These are phyloP conservation scores for Pythium scleroteichum DNA, from an alignment of 352 stramenopile genomes.

Conservation along the genomic window DNA sequence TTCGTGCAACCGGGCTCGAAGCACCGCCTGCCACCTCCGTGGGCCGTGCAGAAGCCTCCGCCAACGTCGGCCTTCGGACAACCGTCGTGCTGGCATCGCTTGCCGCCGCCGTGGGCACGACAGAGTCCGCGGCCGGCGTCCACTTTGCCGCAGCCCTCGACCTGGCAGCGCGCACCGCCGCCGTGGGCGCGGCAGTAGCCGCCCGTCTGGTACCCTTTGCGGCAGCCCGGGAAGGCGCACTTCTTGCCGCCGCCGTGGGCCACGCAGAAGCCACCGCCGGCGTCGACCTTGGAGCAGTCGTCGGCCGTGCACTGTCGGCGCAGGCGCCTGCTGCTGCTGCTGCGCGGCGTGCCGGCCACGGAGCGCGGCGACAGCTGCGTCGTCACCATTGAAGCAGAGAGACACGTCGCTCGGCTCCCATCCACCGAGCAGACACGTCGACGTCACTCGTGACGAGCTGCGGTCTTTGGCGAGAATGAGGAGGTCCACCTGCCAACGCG, in stretches of 20 bases:
- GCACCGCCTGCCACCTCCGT: conserved; percentile 78
- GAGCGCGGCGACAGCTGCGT: conserved; percentile 20
- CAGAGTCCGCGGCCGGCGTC: conserved; percentile 76
- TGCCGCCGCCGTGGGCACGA: conserved; percentile 71
- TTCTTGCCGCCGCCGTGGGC: conserved; percentile 82
- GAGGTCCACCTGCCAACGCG: background rate
- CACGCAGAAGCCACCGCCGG: conserved; percentile 82
- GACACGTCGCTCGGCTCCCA: background rate
- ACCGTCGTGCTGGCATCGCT: conserved; percentile 51
- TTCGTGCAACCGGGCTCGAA: conserved; percentile 69
- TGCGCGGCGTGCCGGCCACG: conserved; percentile 12
- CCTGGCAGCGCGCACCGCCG: conserved; percentile 74
- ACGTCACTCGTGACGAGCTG: background rate
- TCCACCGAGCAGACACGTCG: background rate
- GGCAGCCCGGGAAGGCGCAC: conserved; percentile 66
- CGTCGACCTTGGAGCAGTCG: conserved; percentile 73
- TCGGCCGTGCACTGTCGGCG: conserved; percentile 53
- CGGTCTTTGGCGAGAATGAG: background rate
- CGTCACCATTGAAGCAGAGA: conserved; percentile 6
- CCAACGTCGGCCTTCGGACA: conserved; percentile 82
- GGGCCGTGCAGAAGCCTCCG: conserved; percentile 77
- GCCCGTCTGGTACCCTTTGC: conserved; percentile 79
- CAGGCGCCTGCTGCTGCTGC: conserved; percentile 25
- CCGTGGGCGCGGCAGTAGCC: conserved; percentile 77
- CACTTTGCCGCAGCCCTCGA: conserved; percentile 72